phyloP scores from a whole-genome alignment of 495 filamentous ascomycete species.

The Aspergillus coremiiformis region DNA sequence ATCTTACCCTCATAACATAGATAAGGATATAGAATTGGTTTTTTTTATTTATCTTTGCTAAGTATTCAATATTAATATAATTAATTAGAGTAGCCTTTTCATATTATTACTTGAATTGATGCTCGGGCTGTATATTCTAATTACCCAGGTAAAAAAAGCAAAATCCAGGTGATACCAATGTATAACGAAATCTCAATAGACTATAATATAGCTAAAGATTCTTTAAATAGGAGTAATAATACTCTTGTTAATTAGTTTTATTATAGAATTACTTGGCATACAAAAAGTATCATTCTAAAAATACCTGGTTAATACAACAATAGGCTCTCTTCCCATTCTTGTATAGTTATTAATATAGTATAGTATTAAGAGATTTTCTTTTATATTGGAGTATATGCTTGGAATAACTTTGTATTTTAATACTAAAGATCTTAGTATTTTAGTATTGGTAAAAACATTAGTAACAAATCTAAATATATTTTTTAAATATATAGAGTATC shows the following conservation, averaged over 20 bases:
- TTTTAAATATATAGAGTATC: not conserved
- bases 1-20: not conserved
- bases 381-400: constrained; percentile 20
- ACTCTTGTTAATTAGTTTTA: not conserved
- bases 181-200: constrained; percentile 6
- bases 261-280: not conserved
- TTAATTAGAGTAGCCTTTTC: constrained; percentile 5
- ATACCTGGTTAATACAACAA: constrained; percentile 5
- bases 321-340: constrained; percentile 18
- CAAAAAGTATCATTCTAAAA: constrained; percentile 4
- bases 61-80: constrained; percentile 3
- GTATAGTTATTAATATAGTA: constrained; percentile 17
- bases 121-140: not conserved
- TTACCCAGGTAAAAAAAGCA: constrained; percentile 5
- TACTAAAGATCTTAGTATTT: not conserved
- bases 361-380: constrained; percentile 14
- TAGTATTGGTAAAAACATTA: not conserved
- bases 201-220: constrained; percentile 1
- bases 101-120: constrained; percentile 4
- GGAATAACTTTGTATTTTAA: constrained; percentile 5
- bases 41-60: constrained; percentile 3
- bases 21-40: constrained; percentile 2
- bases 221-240: constrained; percentile 1
- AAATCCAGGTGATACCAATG: constrained; percentile 4
- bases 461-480: not conserved